Percentiles rank a stretch among this genome's conserved stretches.
Conservation (phyloP, 2,329 filamentous ascomycete genomes). For the Fusarium hostae region DNA sequence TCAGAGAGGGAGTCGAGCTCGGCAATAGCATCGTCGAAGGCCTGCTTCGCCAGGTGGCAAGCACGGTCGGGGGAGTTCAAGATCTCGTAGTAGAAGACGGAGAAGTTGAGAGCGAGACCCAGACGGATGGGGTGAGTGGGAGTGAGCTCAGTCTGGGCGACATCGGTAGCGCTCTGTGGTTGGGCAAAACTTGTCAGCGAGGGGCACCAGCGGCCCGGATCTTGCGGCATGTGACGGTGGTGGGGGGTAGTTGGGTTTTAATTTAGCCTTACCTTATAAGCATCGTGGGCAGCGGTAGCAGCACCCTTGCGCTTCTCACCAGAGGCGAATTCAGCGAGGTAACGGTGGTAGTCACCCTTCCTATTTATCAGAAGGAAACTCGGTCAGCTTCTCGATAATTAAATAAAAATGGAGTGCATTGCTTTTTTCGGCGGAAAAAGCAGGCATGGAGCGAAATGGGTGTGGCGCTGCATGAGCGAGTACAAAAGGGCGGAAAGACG, state of each 20-base stretch:
- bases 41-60: constrained; percentile 99
- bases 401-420: constrained; percentile 10
- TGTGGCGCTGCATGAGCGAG: constrained; percentile 21
- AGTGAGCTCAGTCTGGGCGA: constrained; percentile 96
- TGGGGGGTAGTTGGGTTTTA: constrained; percentile 17
- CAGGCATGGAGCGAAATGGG: constrained; percentile 14
- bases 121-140: constrained; percentile 98
- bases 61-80: constrained; percentile 97
- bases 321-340: constrained; percentile 91
- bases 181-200: constrained; percentile 84
- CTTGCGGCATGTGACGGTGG: constrained; percentile 43
- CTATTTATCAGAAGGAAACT: constrained; percentile 56
- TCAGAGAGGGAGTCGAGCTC: constrained; percentile 97
- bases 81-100: constrained; percentile 99
- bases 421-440: not conserved
- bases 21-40: constrained; percentile 97
- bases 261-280: constrained; percentile 84
- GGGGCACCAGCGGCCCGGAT: constrained; percentile 50
- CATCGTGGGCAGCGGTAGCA: constrained; percentile 88
- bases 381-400: constrained; percentile 18
- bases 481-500: constrained; percentile 30
- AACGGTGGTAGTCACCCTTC: constrained; percentile 97
- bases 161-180: constrained; percentile 99
- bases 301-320: constrained; percentile 92
- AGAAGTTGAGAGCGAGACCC: constrained; percentile 98